Conservation (phyloP, 176 grass and related monocot genomes). For the Eremochloa ophiuroides region DNA sequence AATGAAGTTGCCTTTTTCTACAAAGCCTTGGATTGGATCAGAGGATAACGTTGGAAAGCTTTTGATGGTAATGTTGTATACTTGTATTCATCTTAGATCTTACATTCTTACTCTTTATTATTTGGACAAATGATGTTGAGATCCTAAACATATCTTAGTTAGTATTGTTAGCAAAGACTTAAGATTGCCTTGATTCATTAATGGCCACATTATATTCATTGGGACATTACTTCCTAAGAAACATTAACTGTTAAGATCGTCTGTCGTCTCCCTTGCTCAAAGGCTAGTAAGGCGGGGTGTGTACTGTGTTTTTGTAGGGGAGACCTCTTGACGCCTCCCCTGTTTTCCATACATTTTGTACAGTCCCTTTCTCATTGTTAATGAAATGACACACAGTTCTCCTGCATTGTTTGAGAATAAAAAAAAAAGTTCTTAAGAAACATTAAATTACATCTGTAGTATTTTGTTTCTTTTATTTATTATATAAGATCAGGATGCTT, state of each 20-base stretch:
- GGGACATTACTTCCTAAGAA: constrained; percentile 6
- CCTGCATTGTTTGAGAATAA: not conserved
- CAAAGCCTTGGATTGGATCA: constrained; percentile 72
- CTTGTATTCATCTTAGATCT: too few species aligned
- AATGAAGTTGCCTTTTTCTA: constrained; percentile 68
- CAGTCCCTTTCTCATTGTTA: not conserved
- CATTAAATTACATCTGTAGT: not conserved
- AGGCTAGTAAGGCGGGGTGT: not conserved
- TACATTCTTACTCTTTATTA: not conserved
- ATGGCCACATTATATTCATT: not conserved
- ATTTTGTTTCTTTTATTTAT: not conserved
- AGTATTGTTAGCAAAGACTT: not conserved
- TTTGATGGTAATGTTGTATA: constrained; percentile 70
- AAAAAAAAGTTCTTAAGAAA: constrained; percentile 6
- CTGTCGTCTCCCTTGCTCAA: not conserved
- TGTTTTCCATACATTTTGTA: not conserved
- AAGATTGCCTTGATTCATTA: not conserved
- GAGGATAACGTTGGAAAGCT: constrained; percentile 88
- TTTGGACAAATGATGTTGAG: not conserved
- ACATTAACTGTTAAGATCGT: not conserved
- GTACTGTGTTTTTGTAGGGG: not conserved
- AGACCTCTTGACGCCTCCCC: not conserved
- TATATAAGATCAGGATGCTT: not conserved
- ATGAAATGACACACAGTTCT: not conserved
- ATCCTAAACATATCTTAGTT: constrained; percentile 19